Conservation (phyloP, 345 rosid genomes). For the Moringa oleifera region DNA sequence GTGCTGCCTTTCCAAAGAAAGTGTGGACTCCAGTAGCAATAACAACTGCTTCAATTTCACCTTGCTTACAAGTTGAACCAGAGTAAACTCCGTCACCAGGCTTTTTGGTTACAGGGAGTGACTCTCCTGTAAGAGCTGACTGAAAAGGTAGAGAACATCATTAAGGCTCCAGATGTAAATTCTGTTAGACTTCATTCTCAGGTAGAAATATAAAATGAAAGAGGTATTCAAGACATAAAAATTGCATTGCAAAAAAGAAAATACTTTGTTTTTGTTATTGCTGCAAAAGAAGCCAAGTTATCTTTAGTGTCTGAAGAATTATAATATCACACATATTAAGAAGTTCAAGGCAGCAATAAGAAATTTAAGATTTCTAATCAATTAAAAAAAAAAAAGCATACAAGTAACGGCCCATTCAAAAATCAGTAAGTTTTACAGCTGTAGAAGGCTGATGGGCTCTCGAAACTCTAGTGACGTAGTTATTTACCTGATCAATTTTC, state of each 20-base stretch:
- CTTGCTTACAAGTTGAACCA: conserved; percentile 91
- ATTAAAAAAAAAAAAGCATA: no score
- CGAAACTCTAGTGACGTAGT: background rate
- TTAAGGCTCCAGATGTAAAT: background rate
- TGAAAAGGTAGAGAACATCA: conserved; percentile 21
- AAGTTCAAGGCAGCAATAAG: background rate
- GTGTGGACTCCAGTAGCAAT: conserved; percentile 90
- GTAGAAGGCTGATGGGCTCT: no score
- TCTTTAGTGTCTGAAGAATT: background rate
- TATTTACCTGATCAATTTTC: conserved; percentile 51
- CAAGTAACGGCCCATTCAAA: no score
- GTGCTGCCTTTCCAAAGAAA: conserved; percentile 94
- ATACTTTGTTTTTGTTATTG: no score
- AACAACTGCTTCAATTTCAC: conserved; percentile 88
- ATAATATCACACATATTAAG: background rate
- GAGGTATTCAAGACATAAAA: no score
- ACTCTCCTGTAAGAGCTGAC: conserved; percentile 94
- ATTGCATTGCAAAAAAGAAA: no score
- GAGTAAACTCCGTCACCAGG: conserved; percentile 79
- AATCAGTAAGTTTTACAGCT: no score
- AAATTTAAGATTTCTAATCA: no score
- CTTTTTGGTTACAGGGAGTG: conserved; percentile 72
- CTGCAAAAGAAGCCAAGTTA: no score
- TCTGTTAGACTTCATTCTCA: background rate
- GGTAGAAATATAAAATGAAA: no score